Conservation (phyloP, 176 grass and related monocot species). For the Zizania latifolia region DNA sequence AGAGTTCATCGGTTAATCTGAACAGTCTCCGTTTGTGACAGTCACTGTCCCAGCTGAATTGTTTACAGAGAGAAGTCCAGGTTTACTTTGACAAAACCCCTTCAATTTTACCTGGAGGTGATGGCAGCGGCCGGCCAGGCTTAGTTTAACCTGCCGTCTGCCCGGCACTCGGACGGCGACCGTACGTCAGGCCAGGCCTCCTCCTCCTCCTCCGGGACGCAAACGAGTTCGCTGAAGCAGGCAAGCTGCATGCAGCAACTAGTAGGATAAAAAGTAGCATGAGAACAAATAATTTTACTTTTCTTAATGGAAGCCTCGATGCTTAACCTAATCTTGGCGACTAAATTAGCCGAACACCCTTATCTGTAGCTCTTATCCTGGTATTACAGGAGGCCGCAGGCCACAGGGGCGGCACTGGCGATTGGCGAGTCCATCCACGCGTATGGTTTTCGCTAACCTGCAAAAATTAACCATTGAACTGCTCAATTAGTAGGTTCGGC, state of each 20-base stretch:
- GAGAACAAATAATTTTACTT: no score
- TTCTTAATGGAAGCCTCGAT: constrained; percentile 5
- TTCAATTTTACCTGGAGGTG: not conserved
- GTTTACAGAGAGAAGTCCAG: not conserved
- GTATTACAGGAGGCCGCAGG: not conserved
- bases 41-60: constrained; percentile 23
- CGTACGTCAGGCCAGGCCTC: not conserved
- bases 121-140: not conserved
- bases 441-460: not conserved
- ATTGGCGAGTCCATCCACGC: not conserved
- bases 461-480: not conserved
- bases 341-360: not conserved
- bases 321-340: constrained; percentile 11
- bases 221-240: not conserved
- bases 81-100: not conserved
- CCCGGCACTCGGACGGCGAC: constrained; percentile 19
- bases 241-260: not conserved
- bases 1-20: not conserved
- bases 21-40: constrained; percentile 1
- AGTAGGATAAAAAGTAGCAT: no score
- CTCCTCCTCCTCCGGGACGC: not conserved
- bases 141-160: constrained; percentile 27
- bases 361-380: constrained; percentile 15
- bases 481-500: not conserved
- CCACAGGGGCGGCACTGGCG: not conserved